Base-by-base conservation (phyloP, 441 rosid species). In the Aleurites moluccanus region DNA sequence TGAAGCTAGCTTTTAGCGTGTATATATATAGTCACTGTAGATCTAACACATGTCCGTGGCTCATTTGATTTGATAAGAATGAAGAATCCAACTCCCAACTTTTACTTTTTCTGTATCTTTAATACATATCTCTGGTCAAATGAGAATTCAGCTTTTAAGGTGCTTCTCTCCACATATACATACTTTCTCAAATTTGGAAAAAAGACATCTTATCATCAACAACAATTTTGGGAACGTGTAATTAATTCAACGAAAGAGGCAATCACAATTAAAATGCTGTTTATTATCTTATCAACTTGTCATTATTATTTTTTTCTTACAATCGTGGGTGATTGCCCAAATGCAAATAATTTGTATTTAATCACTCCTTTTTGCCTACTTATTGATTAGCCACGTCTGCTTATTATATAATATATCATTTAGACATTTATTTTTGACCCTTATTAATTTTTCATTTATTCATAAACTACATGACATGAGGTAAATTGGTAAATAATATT, bases 91-190 rank as follows among this genome's bases (percentile, higher is more conserved):
- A 74, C 65, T n/a, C n/a, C n/a, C n/a, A n/a, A n/a, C n/a, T n/a
- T n/a, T n/a, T n/a, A n/a, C 66, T 73, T 81, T 79, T 52, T 38
- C 25, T n/a, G 60, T 68, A 0, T 40, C 1, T 85, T 83, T 73
- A 73, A 80, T 59, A 83, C 27, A 77, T 80, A 77, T 81, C 83
- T 79, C 72, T 28, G 55, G 70, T 75, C 81, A 79, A 79, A 81
- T 82, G 81, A 84, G 85, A 77, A 84, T 78, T 82, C 82, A 35
- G 81, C 89, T 83, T 84, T 79, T 73, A 4, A 78, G 80, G 87
- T 83, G 88, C 85, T 83, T 30, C 76, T 52, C 64, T 14, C 64
- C 64, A 25, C 13, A 62, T 20, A 57, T 81, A 64, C 80, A 55
- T 65, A 73, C 67, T 65, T 76, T 76, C 63, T 56, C 15, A 64